Conservation (phyloP, 139 green algal species). For the Chlamydomonas incerta region DNA sequence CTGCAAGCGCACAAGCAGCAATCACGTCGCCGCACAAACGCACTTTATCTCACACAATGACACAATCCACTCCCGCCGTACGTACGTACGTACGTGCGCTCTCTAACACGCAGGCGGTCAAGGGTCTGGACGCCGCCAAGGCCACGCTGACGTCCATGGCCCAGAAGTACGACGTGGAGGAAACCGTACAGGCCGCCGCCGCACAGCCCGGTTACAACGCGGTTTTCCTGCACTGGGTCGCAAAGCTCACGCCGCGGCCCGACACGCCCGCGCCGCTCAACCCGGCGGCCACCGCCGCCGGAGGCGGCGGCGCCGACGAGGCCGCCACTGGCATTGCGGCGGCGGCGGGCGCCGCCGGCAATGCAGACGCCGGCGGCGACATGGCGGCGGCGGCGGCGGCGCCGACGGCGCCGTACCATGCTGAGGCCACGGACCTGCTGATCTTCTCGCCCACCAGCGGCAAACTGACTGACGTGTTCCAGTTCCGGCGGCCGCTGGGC, state of each 20-base stretch:
- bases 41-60: not conserved
- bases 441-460: not conserved
- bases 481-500: conserved; percentile 27
- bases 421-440: conserved; percentile 15
- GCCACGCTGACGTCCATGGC: not conserved
- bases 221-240: conserved; percentile 32
- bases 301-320: not conserved
- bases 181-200: conserved; percentile 12
- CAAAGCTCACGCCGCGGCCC: not conserved
- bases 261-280: not conserved
- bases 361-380: not conserved
- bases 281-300: no score
- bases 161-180: conserved; percentile 23
- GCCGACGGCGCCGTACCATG: not conserved
- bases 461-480: not conserved
- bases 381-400: not conserved
- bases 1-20: no score
- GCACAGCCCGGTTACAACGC: conserved; percentile 29
- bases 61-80: not conserved
- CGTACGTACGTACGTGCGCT: no score
- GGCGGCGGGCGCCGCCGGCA: not conserved
- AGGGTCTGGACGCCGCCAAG: conserved; percentile 22
- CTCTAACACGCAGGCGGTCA: not conserved
- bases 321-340: not conserved
- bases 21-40: no score